These are phyloP conservation scores for Verticillium zaregamsianum DNA, from an alignment of 2,329 filamentous ascomycete species.

Conservation along the genomic window DNA sequence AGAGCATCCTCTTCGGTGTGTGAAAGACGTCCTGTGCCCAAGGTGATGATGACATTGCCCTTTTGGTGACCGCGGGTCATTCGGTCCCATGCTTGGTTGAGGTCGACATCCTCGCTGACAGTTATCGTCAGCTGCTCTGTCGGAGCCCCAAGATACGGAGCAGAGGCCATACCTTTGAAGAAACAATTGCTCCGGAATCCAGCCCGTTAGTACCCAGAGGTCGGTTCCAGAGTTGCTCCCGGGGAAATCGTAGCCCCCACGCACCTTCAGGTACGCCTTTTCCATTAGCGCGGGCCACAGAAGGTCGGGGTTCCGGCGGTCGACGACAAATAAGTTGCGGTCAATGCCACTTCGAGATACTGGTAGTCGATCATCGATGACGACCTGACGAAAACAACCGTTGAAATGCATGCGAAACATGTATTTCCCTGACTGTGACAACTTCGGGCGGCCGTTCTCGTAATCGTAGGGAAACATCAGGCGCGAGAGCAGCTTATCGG, in stretches of 20 bases:
- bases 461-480: constrained; percentile 74
- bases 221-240: constrained; percentile 97
- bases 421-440: constrained; percentile 83
- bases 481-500: constrained; percentile 59
- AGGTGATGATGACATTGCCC: constrained; percentile 80
- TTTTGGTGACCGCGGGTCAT: constrained; percentile 70
- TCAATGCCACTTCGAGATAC: constrained; percentile 58
- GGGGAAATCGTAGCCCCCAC: constrained; percentile 95
- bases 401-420: constrained; percentile 94
- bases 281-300: constrained; percentile 92
- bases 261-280: constrained; percentile 93
- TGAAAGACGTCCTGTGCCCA: constrained; percentile 83
- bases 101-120: constrained; percentile 69
- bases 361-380: constrained; percentile 86
- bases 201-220: constrained; percentile 86
- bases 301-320: constrained; percentile 74
- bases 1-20: constrained; percentile 71
- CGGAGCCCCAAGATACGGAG: neutral
- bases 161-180: constrained; percentile 58
- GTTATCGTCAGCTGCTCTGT: neutral
- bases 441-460: constrained; percentile 47
- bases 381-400: constrained; percentile 80
- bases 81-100: constrained; percentile 72
- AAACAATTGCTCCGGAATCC: constrained; percentile 95
- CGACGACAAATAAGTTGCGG: constrained; percentile 80